phyloP scores from a whole-genome alignment of 441 rosid species.

The Populus hybrid region DNA sequence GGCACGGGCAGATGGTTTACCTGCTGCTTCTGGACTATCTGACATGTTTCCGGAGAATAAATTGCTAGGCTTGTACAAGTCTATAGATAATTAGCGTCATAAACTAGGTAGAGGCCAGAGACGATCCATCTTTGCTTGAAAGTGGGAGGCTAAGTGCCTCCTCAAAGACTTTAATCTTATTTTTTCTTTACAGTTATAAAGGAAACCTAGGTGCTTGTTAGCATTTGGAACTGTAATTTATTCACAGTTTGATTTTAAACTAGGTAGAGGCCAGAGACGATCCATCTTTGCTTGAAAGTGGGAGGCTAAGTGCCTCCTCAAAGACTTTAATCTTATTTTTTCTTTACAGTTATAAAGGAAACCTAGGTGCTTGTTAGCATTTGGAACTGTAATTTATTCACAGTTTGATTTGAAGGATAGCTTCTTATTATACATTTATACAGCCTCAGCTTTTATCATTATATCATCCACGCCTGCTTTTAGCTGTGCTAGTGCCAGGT shows the following conservation, averaged over 20 bases:
- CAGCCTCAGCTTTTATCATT: neutral
- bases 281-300: neutral
- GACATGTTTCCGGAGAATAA: neutral
- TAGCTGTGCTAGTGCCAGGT: neutral
- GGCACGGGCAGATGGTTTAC: neutral
- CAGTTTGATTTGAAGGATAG: neutral
- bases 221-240: too few species aligned
- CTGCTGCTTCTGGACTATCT: neutral
- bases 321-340: neutral
- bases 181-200: neutral
- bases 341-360: neutral
- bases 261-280: constrained; percentile 6
- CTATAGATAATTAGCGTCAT: constrained; percentile 5
- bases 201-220: too few species aligned
- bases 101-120: constrained; percentile 2
- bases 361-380: neutral
- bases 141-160: neutral
- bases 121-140: neutral
- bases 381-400: neutral
- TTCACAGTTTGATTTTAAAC: too few species aligned
- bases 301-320: neutral
- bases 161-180: neutral
- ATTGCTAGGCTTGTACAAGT: neutral
- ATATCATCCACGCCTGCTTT: neutral
- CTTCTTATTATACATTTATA: neutral